Evolutionary conservation across 768 basidiomycete species (phyloP).

Genomic region (Pleurotus giganteus): DNA sequence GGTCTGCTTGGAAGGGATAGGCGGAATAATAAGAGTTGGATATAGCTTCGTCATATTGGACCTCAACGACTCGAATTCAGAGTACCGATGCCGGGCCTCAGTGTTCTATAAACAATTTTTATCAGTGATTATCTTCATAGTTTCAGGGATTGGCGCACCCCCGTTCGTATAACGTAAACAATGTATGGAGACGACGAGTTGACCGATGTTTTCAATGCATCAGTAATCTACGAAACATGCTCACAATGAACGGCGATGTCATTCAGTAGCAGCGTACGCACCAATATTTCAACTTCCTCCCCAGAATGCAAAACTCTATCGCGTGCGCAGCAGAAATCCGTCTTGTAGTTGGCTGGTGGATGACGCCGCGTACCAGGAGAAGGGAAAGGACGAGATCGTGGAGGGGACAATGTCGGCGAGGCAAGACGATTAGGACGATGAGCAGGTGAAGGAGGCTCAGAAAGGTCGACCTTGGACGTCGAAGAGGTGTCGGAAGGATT

Average conservation of each 20-base stretch:
- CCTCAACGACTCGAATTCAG: slow-evolving; percentile 94
- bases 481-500: slow-evolving; percentile 54
- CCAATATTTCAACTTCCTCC: slow-evolving; percentile 79
- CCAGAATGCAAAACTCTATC: slow-evolving; percentile 80
- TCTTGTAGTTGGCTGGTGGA: slow-evolving; percentile 57
- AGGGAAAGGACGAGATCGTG: slow-evolving; percentile 45
- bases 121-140: slow-evolving; percentile 9
- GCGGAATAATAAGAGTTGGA: slow-evolving; percentile 95
- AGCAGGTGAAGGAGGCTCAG: slow-evolving; percentile 60
- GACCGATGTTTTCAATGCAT: slow-evolving; percentile 92
- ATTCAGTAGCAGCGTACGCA: slow-evolving; percentile 30
- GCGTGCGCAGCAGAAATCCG: slow-evolving; percentile 73
- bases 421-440: slow-evolving; percentile 40
- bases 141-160: slow-evolving; percentile 46
- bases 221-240: slow-evolving; percentile 65
- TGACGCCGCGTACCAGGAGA: slow-evolving; percentile 57
- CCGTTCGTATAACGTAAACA: slow-evolving; percentile 87
- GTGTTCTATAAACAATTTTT: slow-evolving; percentile 50
- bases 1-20: slow-evolving; percentile 96
- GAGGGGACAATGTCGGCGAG: slow-evolving; percentile 43
- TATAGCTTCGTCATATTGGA: slow-evolving; percentile 82
- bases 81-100: slow-evolving; percentile 88
- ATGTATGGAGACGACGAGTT: slow-evolving; percentile 92
- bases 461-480: slow-evolving; percentile 50
- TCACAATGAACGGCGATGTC: neutral